Evolutionary conservation across 192 early-diverging fungal species (phyloP), one percentile per base, ranked within the genome.

Genomic region (Physocladia obscura): DNA sequence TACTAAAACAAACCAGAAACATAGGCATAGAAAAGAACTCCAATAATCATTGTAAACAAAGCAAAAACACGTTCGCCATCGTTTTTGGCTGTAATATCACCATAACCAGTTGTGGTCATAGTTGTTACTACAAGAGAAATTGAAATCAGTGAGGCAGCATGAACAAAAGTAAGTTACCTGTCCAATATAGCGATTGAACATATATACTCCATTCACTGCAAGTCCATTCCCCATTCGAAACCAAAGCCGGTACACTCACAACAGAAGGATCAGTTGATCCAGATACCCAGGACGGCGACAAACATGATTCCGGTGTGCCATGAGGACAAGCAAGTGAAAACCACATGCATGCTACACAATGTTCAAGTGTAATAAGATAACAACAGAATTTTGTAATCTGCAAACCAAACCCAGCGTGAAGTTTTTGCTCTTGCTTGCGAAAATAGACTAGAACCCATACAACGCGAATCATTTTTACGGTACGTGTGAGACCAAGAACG

Each of bases 81-180:
- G 63, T 79, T 81, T 50, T 76, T 56, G 29, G 82, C 68, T 29
- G 74, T 79, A 50, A 83, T 77, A 50, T 83, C 82, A 26, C 82
- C 82, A 65, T 81, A 83, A 2, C 82, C 82, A 26, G 76, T 71
- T 2, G 82, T 81, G 3, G 82, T 83, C 79, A 81, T 83, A 26
- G 82, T 79, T 3, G 73, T 75, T 19, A 83, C 82, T 82, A 47
- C 2, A 27, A 36, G n/a, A 1, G 22, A 40, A 51, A 38, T 36
- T 21, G 44, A 19, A 8, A n/a, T 44, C n/a, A 44, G n/a, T 22
- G 24, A 8, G 51, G 11, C 11, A 54, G 15, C 11, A 54, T 26
- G 51, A 11, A 26, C 51, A 37, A 47, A 21, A 47, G 39, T 17
- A 24, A 72, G 57, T 47, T 56, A 81, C 79, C 71, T 11, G 81